Percentiles rank a stretch among this genome's conserved stretches.
Evolutionary conservation across 257 asterid species (phyloP).

Genomic region (Solanum chaucha): DNA sequence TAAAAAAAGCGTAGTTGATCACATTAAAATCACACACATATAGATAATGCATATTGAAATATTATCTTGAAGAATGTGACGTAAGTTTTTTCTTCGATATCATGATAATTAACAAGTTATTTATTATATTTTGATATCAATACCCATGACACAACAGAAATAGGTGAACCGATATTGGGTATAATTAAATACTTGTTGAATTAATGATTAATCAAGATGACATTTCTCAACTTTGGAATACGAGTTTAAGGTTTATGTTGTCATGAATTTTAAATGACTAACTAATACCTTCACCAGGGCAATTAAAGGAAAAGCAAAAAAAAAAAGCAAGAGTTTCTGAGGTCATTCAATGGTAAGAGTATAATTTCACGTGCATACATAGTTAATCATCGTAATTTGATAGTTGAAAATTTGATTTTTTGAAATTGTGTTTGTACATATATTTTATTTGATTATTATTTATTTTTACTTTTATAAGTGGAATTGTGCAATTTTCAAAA

Average conservation of each 20-base stretch:
- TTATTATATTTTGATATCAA: not conserved
- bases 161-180: not conserved
- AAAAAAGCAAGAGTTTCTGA: no score
- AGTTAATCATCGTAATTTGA: no score
- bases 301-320: no score
- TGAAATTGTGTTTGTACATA: not conserved
- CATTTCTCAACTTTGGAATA: no score
- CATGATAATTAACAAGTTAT: not conserved
- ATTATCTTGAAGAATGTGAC: not conserved
- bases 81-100: not conserved
- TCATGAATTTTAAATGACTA: not conserved
- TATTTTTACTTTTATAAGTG: not conserved
- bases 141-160: not conserved
- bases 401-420: not conserved
- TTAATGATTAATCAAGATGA: not conserved
- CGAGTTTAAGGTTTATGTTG: not conserved
- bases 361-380: not conserved
- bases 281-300: no score
- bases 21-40: not conserved
- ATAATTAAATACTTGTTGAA: not conserved
- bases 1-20: not conserved
- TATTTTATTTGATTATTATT: no score
- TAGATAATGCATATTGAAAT: not conserved
- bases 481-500: not conserved
- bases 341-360: not conserved